Evolutionary conservation across 345 rosid genomes (phyloP), one percentile per base, ranked within the genome.

Genomic region (Erucastrum elatum): DNA sequence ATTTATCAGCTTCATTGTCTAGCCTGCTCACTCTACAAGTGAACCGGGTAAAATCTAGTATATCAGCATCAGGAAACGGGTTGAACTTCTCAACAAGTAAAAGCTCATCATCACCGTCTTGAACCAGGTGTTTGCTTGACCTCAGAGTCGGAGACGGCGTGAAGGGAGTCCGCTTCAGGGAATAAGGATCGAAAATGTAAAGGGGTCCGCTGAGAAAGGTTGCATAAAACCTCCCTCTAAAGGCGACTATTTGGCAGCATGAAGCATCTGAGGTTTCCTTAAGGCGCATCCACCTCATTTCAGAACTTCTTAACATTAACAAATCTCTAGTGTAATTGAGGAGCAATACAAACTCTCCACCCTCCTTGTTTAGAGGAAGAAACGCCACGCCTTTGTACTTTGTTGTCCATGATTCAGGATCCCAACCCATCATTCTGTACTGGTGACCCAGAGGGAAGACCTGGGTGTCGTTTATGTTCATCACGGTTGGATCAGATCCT

Each of bases 41-140:
- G 1, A 21, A n/a, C 6, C 11, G 30, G 17, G 7, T 4, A 33
- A 5, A 21, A 70, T 5, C 2, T 2, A 34, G 2, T 0, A 11
- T 13, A 49, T 8, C 25, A 12, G 1, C 30, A 1, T 2, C 2
- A 26, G 0, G 0, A 17, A 27, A 27, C 30, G 51, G 15, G 30
- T 11, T 21, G 70, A 26, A 5, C n/a, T 30, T n/a, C 41, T 63
- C 41, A 63, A 63, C 62, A 12, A 68, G 2, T 21, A 76, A 76
- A 13, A 76, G 62, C 15, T 76, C 68, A 60, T 58, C 62, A 55
- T 67, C 79, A 76, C 80, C 37, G 1, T 3, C 44, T 61, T 62
- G 63, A 46, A 76, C 29, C 1, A 76, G 29, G 44, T 68, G 13
- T 0, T 17, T 30, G 0, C 2, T 0, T 5, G 17, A 13, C 12